Percentiles rank a stretch among this genome's conserved stretches.
These are phyloP conservation scores for Fusarium sp. DNA, from an alignment of 2,329 filamentous ascomycete genomes.

Conservation along the genomic window DNA sequence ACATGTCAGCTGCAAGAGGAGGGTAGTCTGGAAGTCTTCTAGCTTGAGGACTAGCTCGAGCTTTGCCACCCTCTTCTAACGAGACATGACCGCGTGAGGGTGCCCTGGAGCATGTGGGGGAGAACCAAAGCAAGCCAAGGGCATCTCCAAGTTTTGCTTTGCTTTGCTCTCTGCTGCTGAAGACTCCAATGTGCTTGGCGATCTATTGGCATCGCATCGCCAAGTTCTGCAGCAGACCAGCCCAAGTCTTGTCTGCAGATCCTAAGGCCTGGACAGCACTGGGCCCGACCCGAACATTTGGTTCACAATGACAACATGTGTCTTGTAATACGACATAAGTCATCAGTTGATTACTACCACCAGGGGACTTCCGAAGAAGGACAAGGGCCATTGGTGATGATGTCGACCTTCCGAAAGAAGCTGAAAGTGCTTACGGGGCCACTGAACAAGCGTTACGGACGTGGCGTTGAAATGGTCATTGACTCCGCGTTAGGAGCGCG, in stretches of 20 bases:
- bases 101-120: conserved; percentile 21
- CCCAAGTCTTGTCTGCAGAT: conserved; percentile 26
- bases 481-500: conserved; percentile 24
- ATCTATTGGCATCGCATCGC: conserved; percentile 36
- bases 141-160: not conserved
- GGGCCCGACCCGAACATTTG: conserved; percentile 8
- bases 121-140: conserved; percentile 8
- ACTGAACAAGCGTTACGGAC: conserved; percentile 1
- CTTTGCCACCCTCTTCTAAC: conserved; percentile 6
- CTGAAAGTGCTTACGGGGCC: conserved; percentile 28
- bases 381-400: conserved; percentile 14
- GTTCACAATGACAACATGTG: conserved; percentile 18
- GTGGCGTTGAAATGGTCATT: conserved; percentile 21
- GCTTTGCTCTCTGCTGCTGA: not conserved
- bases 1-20: not conserved
- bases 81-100: conserved; percentile 3
- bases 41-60: conserved; percentile 14
- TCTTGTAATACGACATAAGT: not conserved
- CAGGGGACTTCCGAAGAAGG: not conserved
- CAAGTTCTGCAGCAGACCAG: conserved; percentile 21
- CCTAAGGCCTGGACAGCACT: conserved; percentile 34
- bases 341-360: conserved; percentile 6
- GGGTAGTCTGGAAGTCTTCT: conserved; percentile 44
- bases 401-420: conserved; percentile 40
- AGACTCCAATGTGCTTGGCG: conserved; percentile 10